Conservation (phyloP, 1,139 yeast genomes). For the Petasospora fabianii region DNA sequence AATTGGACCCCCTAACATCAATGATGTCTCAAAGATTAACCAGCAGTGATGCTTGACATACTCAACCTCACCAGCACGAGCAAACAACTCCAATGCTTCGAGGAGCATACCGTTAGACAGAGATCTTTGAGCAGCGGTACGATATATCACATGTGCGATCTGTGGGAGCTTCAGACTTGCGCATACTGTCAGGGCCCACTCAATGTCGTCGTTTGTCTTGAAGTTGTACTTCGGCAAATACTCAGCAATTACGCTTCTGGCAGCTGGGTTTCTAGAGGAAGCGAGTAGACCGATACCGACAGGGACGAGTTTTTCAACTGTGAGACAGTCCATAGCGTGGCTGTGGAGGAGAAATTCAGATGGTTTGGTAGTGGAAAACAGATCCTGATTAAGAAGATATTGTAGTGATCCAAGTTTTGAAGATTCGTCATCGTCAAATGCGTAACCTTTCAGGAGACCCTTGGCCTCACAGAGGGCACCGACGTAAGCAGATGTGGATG, state of each 20-base stretch:
- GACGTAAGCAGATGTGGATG: constrained; percentile 63
- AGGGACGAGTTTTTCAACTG: constrained; percentile 51
- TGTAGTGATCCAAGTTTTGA: constrained; percentile 9
- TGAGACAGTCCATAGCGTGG: constrained; percentile 55
- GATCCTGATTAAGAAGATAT: constrained; percentile 24
- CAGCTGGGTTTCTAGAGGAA: constrained; percentile 34
- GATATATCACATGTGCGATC: constrained; percentile 51
- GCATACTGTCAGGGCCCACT: constrained; percentile 68
- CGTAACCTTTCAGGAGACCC: constrained; percentile 50
- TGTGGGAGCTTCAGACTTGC: constrained; percentile 45
- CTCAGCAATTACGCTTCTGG: constrained; percentile 52
- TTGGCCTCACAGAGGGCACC: constrained; percentile 63
- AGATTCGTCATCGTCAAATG: constrained; percentile 24
- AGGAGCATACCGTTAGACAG: constrained; percentile 36
- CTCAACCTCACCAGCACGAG: constrained; percentile 55
- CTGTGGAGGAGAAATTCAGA: constrained; percentile 60
- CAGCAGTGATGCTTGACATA: constrained; percentile 41
- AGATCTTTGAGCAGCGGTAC: constrained; percentile 32
- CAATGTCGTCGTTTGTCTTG: constrained; percentile 68
- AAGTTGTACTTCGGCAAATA: constrained; percentile 60
- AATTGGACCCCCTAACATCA: constrained; percentile 50
- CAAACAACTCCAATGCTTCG: constrained; percentile 68
- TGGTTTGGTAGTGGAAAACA: constrained; percentile 37
- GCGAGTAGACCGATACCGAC: constrained; percentile 60
- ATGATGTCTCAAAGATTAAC: constrained; percentile 57